Evolutionary conservation across 106 monocot species (phyloP).

Genomic region (Dioscorea alata): DNA sequence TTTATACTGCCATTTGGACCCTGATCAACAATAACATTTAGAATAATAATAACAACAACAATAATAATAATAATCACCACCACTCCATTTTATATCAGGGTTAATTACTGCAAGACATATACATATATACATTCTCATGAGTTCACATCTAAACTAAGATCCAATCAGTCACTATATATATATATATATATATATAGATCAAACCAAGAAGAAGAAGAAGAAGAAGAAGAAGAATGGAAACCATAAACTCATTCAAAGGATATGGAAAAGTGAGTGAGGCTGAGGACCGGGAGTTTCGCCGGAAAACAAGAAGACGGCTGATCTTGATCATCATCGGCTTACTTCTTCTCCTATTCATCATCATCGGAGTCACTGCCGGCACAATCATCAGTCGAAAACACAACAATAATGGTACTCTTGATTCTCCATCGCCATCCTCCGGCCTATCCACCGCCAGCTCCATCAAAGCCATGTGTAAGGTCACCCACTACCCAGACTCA

Average conservation of each 20-base stretch:
- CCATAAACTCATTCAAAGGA: conserved; percentile 40
- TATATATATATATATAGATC: neutral
- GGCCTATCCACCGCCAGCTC: conserved; percentile 23
- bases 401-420: neutral
- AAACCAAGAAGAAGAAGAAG: neutral
- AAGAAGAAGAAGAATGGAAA: conserved; percentile 19
- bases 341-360: conserved; percentile 37
- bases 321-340: conserved; percentile 29
- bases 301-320: conserved; percentile 31
- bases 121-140: no score
- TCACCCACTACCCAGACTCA: conserved; percentile 43
- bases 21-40: no score
- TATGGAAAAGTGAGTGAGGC: conserved; percentile 39
- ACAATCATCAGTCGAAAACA: conserved; percentile 14
- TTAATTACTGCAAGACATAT: neutral
- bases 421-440: conserved; percentile 3
- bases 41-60: no score
- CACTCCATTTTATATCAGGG: conserved; percentile 16
- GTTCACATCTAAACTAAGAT: neutral
- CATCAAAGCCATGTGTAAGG: conserved; percentile 54
- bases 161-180: neutral
- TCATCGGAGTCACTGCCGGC: conserved; percentile 19
- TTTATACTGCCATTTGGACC: neutral
- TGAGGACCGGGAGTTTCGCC: conserved; percentile 32
- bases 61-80: neutral